A percentile compares a stretch with the other conserved stretches of the same genome.
phyloP scores from a whole-genome alignment of 768 basidiomycete species.

The Xerocomellus dryophilus region DNA sequence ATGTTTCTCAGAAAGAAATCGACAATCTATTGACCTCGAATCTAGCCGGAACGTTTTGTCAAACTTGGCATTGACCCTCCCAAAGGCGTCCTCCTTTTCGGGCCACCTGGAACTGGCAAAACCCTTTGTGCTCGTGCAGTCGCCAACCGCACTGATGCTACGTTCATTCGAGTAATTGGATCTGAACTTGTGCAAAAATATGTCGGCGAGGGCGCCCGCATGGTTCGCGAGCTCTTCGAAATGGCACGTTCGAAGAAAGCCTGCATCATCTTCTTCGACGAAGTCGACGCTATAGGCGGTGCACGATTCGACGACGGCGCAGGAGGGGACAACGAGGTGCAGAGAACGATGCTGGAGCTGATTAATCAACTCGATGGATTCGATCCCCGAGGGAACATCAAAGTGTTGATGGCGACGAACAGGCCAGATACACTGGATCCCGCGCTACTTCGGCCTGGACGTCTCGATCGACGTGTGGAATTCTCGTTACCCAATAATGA shows the following conservation, averaged over 20 bases:
- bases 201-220: conserved; percentile 96
- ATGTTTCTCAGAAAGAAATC: conserved; percentile 28
- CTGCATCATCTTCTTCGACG: conserved; percentile 99
- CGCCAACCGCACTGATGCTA: conserved; percentile 97
- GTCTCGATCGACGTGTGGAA: conserved; percentile 95
- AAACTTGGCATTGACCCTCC: conserved; percentile 98
- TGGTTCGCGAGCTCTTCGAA: conserved; percentile 98
- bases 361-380: conserved; percentile 99
- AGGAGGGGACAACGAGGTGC: conserved; percentile 98
- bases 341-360: conserved; percentile 97
- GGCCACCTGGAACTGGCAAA: conserved; percentile 97
- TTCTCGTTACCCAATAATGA: conserved; percentile 94
- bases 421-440: conserved; percentile 99
- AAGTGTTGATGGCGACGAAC: conserved; percentile 99
- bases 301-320: conserved; percentile 98
- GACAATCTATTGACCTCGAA: conserved; percentile 16
- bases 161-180: conserved; percentile 98
- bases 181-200: conserved; percentile 99
- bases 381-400: conserved; percentile 98
- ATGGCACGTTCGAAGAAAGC: conserved; percentile 99
- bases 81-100: conserved; percentile 94
- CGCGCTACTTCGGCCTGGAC: conserved; percentile 91
- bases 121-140: conserved; percentile 98
- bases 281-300: conserved; percentile 97
- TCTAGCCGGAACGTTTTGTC: conserved; percentile 96